Base-by-base conservation (phyloP, 2,329 filamentous ascomycete genomes). In the Aspergillus sp. region DNA sequence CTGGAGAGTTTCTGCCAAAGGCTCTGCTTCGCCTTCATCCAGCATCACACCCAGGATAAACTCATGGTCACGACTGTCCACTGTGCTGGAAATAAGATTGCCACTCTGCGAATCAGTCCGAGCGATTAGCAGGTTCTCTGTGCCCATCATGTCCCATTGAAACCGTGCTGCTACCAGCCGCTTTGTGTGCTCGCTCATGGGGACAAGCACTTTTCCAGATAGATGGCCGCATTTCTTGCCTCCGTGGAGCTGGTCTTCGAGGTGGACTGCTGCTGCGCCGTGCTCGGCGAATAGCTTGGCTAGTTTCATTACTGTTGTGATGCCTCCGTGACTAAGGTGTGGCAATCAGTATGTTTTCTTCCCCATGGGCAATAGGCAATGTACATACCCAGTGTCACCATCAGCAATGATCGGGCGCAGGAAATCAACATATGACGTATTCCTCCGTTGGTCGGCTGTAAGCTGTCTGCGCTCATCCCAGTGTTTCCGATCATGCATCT, bases 171-270 rank as follows among this genome's bases (percentile, higher is more conserved):
- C 90, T 15, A 90, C 84, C 4, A 98, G 82, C 25, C 93, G 85
- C 73, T 95, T 96, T 76, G 97, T 95, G 74, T 98, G 93, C 67
- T 97, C 93, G 52, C 90, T 87, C 0, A 90, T 83, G 0, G 93
- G 91, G 2, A 97, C 93, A 6, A 98, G 77, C 1, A 97, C 93
- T 68, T 97, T 98, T 57, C 93, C 93, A 0, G 93, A 91, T 51
- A 97, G 75, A 71, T 98, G 93, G 13, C 93, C 93, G 64, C 93
- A 98, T 73, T 97, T 97, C 77, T 98, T 98, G 51, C 93, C 93
- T 39, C 93, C 93, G 64, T 97, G 93, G 41, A 97, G 80, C 71
- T 98, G 93, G 64, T 98, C 93, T 70, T 98, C 93, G 53, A 98
- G 95, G 68, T 98, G 93, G 2, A 98, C 93, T 6, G 86, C 93